These are phyloP conservation scores for Stereocaulon alpinum DNA, from an alignment of 495 filamentous ascomycete genomes.

Conservation along the genomic window DNA sequence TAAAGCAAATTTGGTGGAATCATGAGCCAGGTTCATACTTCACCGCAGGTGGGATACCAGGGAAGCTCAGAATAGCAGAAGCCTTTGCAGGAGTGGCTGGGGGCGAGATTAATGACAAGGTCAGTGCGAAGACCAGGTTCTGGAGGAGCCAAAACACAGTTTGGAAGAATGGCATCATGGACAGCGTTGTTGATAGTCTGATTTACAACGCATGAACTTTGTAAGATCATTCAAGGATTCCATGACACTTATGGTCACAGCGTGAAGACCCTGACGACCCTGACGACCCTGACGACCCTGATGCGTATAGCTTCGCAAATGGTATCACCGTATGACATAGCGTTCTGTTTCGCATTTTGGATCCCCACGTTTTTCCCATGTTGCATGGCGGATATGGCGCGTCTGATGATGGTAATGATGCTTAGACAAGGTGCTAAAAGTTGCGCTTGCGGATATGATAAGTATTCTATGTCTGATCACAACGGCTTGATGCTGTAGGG, in stretches of 20 bases:
- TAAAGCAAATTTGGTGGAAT: not conserved
- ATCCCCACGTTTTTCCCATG: not conserved
- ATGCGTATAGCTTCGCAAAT: not conserved
- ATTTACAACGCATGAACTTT: not conserved
- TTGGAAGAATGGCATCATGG: not conserved
- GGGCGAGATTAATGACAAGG: not conserved
- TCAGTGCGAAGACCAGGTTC: not conserved
- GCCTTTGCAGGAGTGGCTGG: not conserved
- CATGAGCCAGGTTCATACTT: not conserved
- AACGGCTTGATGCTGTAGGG: not conserved
- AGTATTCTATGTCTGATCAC: not conserved
- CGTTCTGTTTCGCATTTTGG: not conserved
- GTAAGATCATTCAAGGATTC: not conserved
- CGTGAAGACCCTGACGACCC: not conserved
- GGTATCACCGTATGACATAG: not conserved
- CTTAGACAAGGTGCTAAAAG: not conserved
- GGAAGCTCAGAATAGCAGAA: not conserved
- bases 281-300: not conserved
- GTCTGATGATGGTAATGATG: not conserved
- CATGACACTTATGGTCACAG: not conserved
- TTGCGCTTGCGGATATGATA: constrained; percentile 3
- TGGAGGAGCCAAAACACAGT: not conserved
- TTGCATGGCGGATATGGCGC: not conserved
- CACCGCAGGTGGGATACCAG: not conserved
- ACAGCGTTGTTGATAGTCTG: not conserved